phyloP scores from a whole-genome alignment of 2,329 filamentous ascomycete species.

The Fusarium sp. region DNA sequence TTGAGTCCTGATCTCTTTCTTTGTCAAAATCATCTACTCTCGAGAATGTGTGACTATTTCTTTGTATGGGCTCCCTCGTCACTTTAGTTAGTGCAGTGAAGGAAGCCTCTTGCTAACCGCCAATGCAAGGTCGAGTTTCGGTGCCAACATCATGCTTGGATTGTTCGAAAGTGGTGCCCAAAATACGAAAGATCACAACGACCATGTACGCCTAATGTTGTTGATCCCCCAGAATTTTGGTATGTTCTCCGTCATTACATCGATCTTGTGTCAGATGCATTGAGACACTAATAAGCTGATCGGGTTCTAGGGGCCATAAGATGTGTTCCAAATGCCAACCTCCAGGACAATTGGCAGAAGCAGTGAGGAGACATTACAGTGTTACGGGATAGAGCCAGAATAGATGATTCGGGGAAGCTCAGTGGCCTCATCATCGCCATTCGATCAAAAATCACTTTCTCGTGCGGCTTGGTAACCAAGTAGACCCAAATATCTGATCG shows the following conservation, averaged over 20 bases:
- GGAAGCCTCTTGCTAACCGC: neutral
- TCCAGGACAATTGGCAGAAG: conserved; percentile 28
- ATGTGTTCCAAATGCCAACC: conserved; percentile 35
- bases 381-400: conserved; percentile 3
- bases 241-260: conserved; percentile 7
- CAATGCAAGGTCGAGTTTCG: conserved; percentile 36
- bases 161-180: conserved; percentile 39
- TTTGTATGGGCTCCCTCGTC: conserved; percentile 20
- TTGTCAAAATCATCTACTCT: neutral
- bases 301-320: conserved; percentile 19
- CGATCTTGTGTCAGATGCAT: neutral
- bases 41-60: conserved; percentile 39
- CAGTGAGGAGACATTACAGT: conserved; percentile 30
- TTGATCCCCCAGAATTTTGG: conserved; percentile 40
- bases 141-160: conserved; percentile 38
- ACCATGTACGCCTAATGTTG: conserved; percentile 36
- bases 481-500: neutral
- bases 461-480: neutral
- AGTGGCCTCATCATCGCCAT: neutral
- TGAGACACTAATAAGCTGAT: conserved; percentile 1
- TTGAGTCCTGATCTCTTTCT: neutral
- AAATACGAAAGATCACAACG: conserved; percentile 36
- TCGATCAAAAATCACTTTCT: neutral
- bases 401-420: neutral
- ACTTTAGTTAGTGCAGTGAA: neutral